Base-by-base conservation (phyloP, 75 land plant genomes). In the Pinus taeda region DNA sequence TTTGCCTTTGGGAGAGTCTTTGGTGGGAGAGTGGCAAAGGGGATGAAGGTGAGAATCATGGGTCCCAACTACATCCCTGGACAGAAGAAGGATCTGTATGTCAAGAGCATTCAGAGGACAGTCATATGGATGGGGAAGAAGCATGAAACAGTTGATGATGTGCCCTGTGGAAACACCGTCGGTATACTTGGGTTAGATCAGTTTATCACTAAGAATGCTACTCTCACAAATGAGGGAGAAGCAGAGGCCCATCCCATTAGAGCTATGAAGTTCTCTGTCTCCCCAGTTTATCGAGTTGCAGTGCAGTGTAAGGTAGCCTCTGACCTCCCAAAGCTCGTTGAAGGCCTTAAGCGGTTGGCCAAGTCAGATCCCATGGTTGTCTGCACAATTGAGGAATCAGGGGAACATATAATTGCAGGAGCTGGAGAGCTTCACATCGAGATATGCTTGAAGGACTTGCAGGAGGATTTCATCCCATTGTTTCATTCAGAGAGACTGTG, bases 81-180 rank as follows among this genome's bases (percentile, higher is more conserved):
- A 4, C 81, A 84, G 85, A 89, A 91, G 88, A 88, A 91, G 79
- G 93, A 91, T 74, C 60, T 75, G 81, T 90, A 91, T 73, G 77
- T 81, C 33, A 91, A 91, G 87, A 86, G 84, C 67, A 92, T 91
- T n/a, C 93, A 90, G 84, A 88, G 95, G 70, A 93, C 91, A 73
- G 95, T 92, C 59, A 92, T 90, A 71, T 92, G 95, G 93, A 91
- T 91, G 93, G 92, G 93, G 8, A 87, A 85, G 83, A 87, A 81
- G 85, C 92, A 91, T 75, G 93, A 91, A 75, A 85, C 92, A 1
- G 93, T 89, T 11, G 93, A 91, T 80, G 93, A 91, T 80, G 93
- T 91, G 26, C 93, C 93, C 12, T 91, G 91, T 77, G 93, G 93
- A 30, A 91, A 91, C 85, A 91, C 93, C 14, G 93, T 91, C 37